Base-by-base conservation (phyloP, 1,139 yeast genomes). In the Pichia sp. region DNA sequence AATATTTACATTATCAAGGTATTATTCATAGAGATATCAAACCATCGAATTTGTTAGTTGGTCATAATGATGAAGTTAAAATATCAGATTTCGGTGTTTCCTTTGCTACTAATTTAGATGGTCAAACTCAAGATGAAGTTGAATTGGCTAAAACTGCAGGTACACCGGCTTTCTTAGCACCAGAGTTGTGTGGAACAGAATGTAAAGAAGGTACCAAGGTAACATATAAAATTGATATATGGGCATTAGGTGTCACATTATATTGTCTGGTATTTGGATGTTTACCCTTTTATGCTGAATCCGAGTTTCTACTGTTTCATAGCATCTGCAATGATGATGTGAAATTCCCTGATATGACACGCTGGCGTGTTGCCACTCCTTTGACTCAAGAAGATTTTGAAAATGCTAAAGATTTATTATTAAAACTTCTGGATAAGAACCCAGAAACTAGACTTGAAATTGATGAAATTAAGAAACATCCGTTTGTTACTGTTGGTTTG, bases 71-170 rank as follows among this genome's bases (percentile, higher is more conserved):
- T 47, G 73, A 76, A 5, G 98, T 93, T 28, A 93, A 93, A 66
- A 94, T 94, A 31, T 85, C 96, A 24, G 99, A 93, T 69, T 94
- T 94, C 68, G 99, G 99, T 18, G 96, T 94, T 10, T 90, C 98
- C 1, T 87, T 88, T 67, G 94, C 95, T 1, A 67, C 72, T 1
- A 74, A 81, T 2, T 69, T 85, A 53, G 75, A 70, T 58, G 81
- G 72, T 19, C 79, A 77, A 50, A 79, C 82, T 60, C 80, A 77
- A 50, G 81, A 83, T 61, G 96, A 90, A 54, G 69, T 85, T 44
- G 98, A 93, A 60, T 70, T 88, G 54, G 93, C 95, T 3, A 88
- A 87, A 61, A 88, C 96, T 0, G 96, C 93, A 0, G 96, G 96
- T 2, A 87, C 96, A 0, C 96, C 96, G 0, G 95, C 95, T 0